A percentile compares a stretch with the other conserved stretches of the same genome.
Evolutionary conservation across 2,329 filamentous ascomycete genomes (phyloP).

Genomic region (Talaromyces sp.): DNA sequence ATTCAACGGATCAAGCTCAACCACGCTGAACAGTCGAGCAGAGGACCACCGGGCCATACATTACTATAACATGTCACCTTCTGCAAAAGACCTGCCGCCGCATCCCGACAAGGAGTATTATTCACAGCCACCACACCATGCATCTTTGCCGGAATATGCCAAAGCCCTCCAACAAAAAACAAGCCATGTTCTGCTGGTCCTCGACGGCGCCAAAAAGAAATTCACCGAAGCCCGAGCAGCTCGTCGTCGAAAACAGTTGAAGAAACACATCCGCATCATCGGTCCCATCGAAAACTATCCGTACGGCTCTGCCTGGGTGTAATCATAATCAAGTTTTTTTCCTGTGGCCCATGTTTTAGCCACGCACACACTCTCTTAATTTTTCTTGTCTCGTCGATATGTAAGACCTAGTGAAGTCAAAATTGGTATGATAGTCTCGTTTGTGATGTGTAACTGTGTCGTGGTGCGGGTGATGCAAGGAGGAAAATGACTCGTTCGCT

Average conservation of each 20-base stretch:
- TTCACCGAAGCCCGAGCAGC: constrained; percentile 29
- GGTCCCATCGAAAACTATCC: constrained; percentile 27
- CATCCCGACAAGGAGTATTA: not conserved
- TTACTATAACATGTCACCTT: constrained; percentile 1
- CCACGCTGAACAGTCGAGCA: not conserved
- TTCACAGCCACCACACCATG: constrained; percentile 9
- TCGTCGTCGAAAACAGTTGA: constrained; percentile 31
- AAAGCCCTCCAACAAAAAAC: constrained; percentile 22
- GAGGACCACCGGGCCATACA: not conserved
- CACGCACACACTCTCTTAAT: not conserved
- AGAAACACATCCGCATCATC: constrained; percentile 36
- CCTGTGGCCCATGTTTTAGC: not conserved
- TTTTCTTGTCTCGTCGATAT: not conserved
- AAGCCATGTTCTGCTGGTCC: constrained; percentile 19
- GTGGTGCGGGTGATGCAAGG: not conserved
- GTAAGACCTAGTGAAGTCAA: not conserved
- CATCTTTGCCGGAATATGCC: constrained; percentile 15
- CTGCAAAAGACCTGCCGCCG: not conserved
- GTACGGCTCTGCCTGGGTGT: constrained; percentile 7
- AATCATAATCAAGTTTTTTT: not conserved
- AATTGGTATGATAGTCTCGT: not conserved
- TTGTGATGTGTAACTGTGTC: not conserved
- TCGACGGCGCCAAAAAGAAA: constrained; percentile 30
- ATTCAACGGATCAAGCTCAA: not conserved
- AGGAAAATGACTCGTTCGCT: not conserved